Evolutionary conservation across 1,284 basidiomycete genomes (phyloP).

Genomic region (Fomes fomentarius): DNA sequence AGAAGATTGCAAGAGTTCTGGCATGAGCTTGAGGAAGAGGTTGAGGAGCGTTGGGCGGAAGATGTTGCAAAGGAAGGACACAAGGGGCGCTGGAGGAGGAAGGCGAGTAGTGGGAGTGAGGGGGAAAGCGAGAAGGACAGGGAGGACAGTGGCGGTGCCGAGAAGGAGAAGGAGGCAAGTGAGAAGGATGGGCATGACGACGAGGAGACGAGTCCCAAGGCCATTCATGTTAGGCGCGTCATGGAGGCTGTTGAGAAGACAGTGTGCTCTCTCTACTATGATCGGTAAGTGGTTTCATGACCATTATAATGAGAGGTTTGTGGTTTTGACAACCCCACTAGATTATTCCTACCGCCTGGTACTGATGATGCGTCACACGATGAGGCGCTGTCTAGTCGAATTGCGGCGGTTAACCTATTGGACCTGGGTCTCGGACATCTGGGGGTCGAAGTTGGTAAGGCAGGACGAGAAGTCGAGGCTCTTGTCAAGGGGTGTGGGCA

Average conservation of each 20-base stretch:
- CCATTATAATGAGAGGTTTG: background rate
- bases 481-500: slow-evolving; percentile 78
- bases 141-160: slow-evolving; percentile 20
- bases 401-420: slow-evolving; percentile 89
- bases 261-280: slow-evolving; percentile 69
- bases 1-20: slow-evolving; percentile 78
- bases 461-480: slow-evolving; percentile 58
- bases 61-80: slow-evolving; percentile 18
- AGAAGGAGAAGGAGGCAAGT: slow-evolving; percentile 30
- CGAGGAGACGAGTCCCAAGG: slow-evolving; percentile 35
- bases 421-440: slow-evolving; percentile 88
- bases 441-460: slow-evolving; percentile 70
- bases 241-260: slow-evolving; percentile 76
- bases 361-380: slow-evolving; percentile 87
- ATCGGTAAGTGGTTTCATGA: slow-evolving; percentile 34
- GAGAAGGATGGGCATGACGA: slow-evolving; percentile 24
- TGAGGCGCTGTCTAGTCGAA: slow-evolving; percentile 83
- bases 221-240: slow-evolving; percentile 52
- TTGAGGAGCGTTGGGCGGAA: slow-evolving; percentile 37
- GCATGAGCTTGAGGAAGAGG: slow-evolving; percentile 53
- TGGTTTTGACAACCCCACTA: slow-evolving; percentile 28
- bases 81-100: slow-evolving; percentile 29
- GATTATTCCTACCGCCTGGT: slow-evolving; percentile 64
- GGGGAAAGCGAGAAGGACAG: slow-evolving; percentile 29
- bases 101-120: slow-evolving; percentile 23